Evolutionary conservation across 192 early-diverging fungal genomes (phyloP).

Genomic region (Coemansia sp.): DNA sequence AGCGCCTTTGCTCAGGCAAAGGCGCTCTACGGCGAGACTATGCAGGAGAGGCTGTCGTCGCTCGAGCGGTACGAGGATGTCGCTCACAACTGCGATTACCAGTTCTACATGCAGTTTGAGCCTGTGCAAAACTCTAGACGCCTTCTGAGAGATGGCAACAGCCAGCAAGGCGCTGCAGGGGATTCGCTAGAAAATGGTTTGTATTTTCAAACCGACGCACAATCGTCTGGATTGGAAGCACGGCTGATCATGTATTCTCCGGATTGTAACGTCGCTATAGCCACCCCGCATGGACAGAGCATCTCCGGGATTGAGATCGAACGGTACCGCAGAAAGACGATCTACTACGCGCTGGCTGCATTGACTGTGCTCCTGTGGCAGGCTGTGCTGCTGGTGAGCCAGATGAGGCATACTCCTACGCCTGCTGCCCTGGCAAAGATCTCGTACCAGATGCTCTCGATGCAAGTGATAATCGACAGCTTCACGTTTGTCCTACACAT

Average conservation of each 20-base stretch:
- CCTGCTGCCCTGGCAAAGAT: conserved; percentile 68
- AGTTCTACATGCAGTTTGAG: conserved; percentile 27
- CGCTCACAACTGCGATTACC: conserved; percentile 32
- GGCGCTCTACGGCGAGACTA: conserved; percentile 9
- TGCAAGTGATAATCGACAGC: conserved; percentile 65
- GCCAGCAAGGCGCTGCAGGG: not conserved
- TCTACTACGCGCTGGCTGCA: conserved; percentile 24
- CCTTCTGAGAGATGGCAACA: not conserved
- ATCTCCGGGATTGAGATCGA: conserved; percentile 16
- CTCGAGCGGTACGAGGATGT: conserved; percentile 21
- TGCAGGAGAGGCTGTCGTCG: conserved; percentile 14
- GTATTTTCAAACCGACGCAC: not conserved
- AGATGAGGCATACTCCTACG: conserved; percentile 67
- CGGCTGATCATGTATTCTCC: conserved; percentile 22
- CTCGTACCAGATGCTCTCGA: conserved; percentile 63
- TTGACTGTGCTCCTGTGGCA: conserved; percentile 19
- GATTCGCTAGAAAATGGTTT: not conserved
- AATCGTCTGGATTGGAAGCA: conserved; percentile 11
- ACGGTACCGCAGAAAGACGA: conserved; percentile 10
- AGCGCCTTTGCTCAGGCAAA: conserved; percentile 24
- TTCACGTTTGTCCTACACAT: conserved; percentile 65
- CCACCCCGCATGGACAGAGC: conserved; percentile 6
- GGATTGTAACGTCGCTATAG: conserved; percentile 18
- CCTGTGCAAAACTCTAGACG: not conserved
- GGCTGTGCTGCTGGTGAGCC: conserved; percentile 54